Evolutionary conservation across 257 asterid species (phyloP).

Genomic region (Capsicum chinense): DNA sequence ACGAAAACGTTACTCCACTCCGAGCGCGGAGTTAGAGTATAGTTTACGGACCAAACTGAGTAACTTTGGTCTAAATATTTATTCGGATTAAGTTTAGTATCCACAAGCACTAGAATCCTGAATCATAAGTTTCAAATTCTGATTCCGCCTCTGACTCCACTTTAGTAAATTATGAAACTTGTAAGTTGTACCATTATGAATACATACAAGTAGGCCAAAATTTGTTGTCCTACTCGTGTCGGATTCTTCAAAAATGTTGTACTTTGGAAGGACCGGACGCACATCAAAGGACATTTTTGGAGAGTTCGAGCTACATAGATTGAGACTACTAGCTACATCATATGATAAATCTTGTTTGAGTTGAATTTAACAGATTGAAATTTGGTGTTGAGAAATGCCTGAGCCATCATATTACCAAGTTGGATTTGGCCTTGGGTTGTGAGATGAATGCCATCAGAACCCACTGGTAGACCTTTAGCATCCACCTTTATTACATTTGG

Average conservation of each 20-base stretch:
- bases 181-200: background rate
- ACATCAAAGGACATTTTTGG: background rate
- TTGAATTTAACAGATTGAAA: background rate
- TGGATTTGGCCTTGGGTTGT: slow-evolving; percentile 18
- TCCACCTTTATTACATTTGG: slow-evolving; percentile 33
- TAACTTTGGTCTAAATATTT: background rate
- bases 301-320: background rate
- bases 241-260: background rate
- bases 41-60: no score
- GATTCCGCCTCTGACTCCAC: background rate
- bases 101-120: background rate
- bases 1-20: slow-evolving; percentile 29
- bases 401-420: slow-evolving; percentile 31
- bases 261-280: background rate
- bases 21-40: background rate
- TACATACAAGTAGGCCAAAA: background rate
- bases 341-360: slow-evolving; percentile 15
- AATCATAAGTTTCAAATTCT: background rate
- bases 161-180: background rate
- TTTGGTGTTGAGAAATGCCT: slow-evolving; percentile 13
- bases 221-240: background rate
- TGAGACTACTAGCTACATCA: background rate
- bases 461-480: slow-evolving; percentile 25
- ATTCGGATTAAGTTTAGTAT: background rate
- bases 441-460: slow-evolving; percentile 26